Evolutionary conservation across 129 eudicot species (phyloP).

Genomic region (Deinandra increscens): DNA sequence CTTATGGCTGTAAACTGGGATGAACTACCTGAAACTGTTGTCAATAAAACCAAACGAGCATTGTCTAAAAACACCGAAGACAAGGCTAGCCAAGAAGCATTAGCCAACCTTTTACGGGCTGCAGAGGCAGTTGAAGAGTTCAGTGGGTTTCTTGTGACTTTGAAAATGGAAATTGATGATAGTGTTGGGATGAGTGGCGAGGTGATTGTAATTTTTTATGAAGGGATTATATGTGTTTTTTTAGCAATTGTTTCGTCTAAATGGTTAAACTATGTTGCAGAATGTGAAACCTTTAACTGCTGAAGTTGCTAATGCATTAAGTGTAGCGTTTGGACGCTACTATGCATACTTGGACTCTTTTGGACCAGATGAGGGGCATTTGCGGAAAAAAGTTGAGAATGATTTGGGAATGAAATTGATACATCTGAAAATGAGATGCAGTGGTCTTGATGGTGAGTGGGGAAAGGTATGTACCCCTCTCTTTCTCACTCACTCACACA

Average conservation of each 20-base stretch:
- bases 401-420: conserved; percentile 81
- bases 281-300: conserved; percentile 69
- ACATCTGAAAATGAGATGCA: conserved; percentile 88
- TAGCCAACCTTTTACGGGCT: conserved; percentile 74
- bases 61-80: conserved; percentile 73
- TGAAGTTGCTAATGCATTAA: conserved; percentile 54
- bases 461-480: conserved; percentile 71
- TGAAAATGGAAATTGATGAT: conserved; percentile 91
- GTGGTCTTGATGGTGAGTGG: conserved; percentile 89
- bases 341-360: conserved; percentile 74
- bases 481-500: conserved; percentile 1
- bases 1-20: conserved; percentile 85
- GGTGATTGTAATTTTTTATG: conserved; percentile 36
- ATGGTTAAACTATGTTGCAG: conserved; percentile 41
- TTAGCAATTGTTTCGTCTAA: neutral
- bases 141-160: conserved; percentile 61
- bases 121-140: conserved; percentile 99
- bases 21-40: conserved; percentile 65
- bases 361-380: conserved; percentile 75
- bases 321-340: conserved; percentile 62
- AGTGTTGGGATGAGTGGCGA: conserved; percentile 82
- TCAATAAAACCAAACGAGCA: conserved; percentile 58
- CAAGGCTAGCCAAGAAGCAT: conserved; percentile 65
- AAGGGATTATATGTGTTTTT: neutral
- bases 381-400: conserved; percentile 86